phyloP scores from a whole-genome alignment of 106 monocot genomes.

The Phalaenopsis equestris region DNA sequence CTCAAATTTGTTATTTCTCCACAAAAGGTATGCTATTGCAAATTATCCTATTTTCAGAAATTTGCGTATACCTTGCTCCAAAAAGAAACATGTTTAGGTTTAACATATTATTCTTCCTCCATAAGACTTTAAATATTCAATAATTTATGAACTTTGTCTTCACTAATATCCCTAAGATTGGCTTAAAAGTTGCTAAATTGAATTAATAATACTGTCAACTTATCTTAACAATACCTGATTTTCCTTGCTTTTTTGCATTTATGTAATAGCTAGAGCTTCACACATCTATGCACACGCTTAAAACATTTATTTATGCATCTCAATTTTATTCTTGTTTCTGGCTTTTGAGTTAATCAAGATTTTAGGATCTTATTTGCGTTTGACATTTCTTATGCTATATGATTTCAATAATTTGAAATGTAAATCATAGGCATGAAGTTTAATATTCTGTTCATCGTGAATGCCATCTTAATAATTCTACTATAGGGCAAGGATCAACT shows the following conservation, averaged over 20 bases:
- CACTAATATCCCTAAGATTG: not conserved
- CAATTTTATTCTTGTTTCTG: not conserved
- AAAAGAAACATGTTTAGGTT: not conserved
- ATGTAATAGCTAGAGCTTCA: not conserved
- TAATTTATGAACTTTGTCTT: not conserved
- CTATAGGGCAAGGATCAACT: not conserved
- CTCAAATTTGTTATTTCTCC: constrained; percentile 43
- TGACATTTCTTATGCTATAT: not conserved
- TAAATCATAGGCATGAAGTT: not conserved
- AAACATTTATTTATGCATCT: not conserved
- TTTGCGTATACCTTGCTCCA: not conserved
- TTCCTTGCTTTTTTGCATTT: not conserved
- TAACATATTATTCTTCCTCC: not conserved
- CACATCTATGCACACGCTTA: not conserved
- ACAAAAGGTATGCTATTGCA: constrained; percentile 38
- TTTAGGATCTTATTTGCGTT: not conserved
- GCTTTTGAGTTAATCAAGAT: not conserved
- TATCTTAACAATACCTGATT: not conserved
- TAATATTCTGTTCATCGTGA: not conserved
- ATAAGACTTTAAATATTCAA: not conserved
- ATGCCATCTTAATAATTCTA: not conserved
- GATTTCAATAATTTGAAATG: not conserved
- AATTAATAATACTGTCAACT: not conserved
- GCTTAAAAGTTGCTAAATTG: not conserved
- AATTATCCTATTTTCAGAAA: not conserved